Evolutionary conservation across 2,329 filamentous ascomycete genomes (phyloP), one percentile per base, ranked within the genome.

Genomic region (Fusarium coicis): DNA sequence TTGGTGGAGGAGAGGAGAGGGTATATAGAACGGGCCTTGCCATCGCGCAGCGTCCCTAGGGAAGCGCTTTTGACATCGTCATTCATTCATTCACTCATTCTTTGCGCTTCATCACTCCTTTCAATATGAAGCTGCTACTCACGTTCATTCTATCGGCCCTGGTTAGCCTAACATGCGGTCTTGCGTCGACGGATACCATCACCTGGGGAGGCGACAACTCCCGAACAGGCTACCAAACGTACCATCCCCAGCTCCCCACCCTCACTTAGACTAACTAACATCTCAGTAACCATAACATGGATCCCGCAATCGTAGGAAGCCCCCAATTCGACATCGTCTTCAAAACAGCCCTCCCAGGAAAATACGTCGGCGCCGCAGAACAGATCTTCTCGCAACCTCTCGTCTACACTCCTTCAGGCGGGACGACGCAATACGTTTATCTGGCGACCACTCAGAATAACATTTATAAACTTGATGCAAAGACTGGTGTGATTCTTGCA

Each of bases 121-220:
- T 56, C 52, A 68, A 23, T 39, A 78, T 77, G 74, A 81, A 77
- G 76, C 47, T 70, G 57, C 57, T 79, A 43, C 59, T 73, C 28
- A 70, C 73, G 30, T 39, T 81, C 63, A 64, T 83, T 61, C 52
- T 81, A 59, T 76, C 81, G 63, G 76, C 80, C 70, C 72, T 84
- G 60, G 70, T 77, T 46, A 77, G 80, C 72, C 72, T 82, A 44
- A 79, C 77, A 72, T 72, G 76, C 63, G 82, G 81, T 52, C 78
- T 85, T 19, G 84, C 76, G 12, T 79, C 77, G n/a, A 87, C 87
- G 2, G 87, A 89, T 67, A 89, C 87, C 63, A 89, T 89, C 69
- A 90, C 88, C 34, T 89, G 88, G 87, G 87, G 87, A 73, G 88
- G 88, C 67, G 87, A 89, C 73, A 89, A 88, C 75, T 84, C 85